Evolutionary conservation across 345 rosid genomes (phyloP).

Genomic region (Lenwebbia sp.): DNA sequence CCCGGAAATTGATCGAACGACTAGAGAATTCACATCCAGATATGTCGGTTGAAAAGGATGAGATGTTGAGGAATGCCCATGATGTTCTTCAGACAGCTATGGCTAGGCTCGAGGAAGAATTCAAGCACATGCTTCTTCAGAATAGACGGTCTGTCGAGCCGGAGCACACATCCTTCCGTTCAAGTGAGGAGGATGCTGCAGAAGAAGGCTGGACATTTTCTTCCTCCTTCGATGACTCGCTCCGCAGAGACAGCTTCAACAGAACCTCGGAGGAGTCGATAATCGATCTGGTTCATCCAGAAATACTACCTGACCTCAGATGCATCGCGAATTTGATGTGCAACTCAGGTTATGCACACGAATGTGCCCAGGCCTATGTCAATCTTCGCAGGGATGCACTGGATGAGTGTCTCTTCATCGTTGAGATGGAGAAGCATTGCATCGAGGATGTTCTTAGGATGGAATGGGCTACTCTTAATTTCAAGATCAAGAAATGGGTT

Average conservation of each 20-base stretch:
- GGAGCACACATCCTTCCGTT: constrained; percentile 54
- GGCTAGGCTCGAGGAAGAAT: constrained; percentile 87
- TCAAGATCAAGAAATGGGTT: constrained; percentile 86
- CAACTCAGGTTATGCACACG: constrained; percentile 49
- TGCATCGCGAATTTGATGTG: constrained; percentile 64
- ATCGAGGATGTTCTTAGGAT: constrained; percentile 75
- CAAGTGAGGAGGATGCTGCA: constrained; percentile 44
- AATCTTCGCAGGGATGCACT: constrained; percentile 56
- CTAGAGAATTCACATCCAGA: constrained; percentile 26
- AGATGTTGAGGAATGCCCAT: constrained; percentile 45
- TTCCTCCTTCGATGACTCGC: constrained; percentile 51
- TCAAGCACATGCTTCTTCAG: constrained; percentile 57
- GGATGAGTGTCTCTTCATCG: constrained; percentile 63
- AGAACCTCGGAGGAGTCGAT: constrained; percentile 39
- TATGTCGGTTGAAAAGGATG: constrained; percentile 20
- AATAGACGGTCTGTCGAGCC: constrained; percentile 61
- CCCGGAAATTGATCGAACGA: constrained; percentile 37
- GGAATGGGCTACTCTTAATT: constrained; percentile 68
- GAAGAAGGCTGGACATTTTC: constrained; percentile 48
- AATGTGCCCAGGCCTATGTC: constrained; percentile 66
- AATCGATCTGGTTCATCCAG: constrained; percentile 61
- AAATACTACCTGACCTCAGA: constrained; percentile 53
- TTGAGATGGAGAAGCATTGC: constrained; percentile 77
- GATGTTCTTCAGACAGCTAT: constrained; percentile 77
- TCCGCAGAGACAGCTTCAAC: constrained; percentile 41